phyloP scores from a whole-genome alignment of 495 filamentous ascomycete genomes.

The Aspergillus affinis region DNA sequence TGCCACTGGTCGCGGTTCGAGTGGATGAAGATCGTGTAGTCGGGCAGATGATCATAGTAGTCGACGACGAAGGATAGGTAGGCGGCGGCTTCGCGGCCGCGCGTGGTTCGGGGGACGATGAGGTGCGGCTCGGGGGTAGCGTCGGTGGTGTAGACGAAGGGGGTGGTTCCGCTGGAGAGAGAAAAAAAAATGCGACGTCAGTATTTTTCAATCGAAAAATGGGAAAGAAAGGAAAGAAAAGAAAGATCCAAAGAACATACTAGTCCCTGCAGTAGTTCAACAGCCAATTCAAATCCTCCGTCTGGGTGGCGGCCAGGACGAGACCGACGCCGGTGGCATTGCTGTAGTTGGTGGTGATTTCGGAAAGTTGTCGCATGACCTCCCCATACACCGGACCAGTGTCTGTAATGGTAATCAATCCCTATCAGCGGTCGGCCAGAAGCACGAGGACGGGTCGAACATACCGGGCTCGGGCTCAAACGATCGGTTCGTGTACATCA shows the following conservation, averaged over 20 bases:
- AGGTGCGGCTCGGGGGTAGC: conserved; percentile 28
- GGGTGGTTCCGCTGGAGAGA: conserved; percentile 24
- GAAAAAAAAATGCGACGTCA: background rate
- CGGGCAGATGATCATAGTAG: conserved; percentile 37
- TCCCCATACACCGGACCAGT: conserved; percentile 14
- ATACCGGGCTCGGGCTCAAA: conserved; percentile 10
- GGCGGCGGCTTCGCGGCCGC: conserved; percentile 40
- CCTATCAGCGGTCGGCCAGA: background rate
- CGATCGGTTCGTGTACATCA: conserved; percentile 11
- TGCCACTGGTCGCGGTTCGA: conserved; percentile 43
- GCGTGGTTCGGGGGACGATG: conserved; percentile 30
- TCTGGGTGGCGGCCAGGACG: conserved; percentile 27
- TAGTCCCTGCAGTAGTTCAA: conserved; percentile 26
- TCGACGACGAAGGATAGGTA: conserved; percentile 44
- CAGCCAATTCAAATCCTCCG: conserved; percentile 30
- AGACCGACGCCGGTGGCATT: conserved; percentile 21
- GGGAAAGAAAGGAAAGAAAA: background rate
- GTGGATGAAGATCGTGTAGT: conserved; percentile 43
- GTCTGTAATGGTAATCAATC: conserved; percentile 4
- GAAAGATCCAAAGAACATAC: conserved; percentile 19
- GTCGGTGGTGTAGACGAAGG: conserved; percentile 41
- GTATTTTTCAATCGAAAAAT: background rate
- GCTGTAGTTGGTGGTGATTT: conserved; percentile 18
- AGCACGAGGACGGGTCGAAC: background rate
- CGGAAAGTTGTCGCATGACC: conserved; percentile 17